These are phyloP conservation scores for Tetracentron sinense DNA, from an alignment of 164 flowering plant species.

Conservation along the genomic window DNA sequence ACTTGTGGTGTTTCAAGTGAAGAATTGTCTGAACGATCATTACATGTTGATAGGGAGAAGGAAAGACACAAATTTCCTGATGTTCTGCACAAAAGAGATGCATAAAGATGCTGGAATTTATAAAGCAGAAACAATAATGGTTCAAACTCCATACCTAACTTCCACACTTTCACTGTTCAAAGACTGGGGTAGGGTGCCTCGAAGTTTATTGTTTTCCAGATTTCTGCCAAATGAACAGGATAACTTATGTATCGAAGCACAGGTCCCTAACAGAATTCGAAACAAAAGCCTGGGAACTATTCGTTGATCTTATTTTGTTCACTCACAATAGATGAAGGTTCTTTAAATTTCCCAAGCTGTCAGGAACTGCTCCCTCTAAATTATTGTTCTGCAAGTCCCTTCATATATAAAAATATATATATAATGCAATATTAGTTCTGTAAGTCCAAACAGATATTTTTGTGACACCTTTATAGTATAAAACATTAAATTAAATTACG, in stretches of 20 bases:
- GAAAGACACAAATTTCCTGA: conserved; percentile 77
- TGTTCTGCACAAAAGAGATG: conserved; percentile 43
- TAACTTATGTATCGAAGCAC: background rate
- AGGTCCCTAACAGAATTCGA: background rate
- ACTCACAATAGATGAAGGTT: conserved; percentile 71
- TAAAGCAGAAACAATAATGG: background rate
- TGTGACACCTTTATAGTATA: too few species aligned
- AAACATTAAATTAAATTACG: too few species aligned
- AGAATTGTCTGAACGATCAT: conserved; percentile 31
- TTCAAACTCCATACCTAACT: conserved; percentile 47
- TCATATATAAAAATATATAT: conserved; percentile 13
- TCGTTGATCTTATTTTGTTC: background rate
- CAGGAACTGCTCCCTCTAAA: conserved; percentile 66
- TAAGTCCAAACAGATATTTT: too few species aligned
- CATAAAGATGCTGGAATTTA: conserved; percentile 12
- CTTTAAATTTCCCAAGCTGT: conserved; percentile 60
- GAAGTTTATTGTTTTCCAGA: conserved; percentile 70
- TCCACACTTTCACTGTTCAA: conserved; percentile 58
- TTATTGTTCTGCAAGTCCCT: conserved; percentile 85
- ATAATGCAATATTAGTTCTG: too few species aligned
- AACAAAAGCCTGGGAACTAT: background rate
- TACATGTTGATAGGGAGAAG: conserved; percentile 53
- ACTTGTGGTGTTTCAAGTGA: conserved; percentile 68
- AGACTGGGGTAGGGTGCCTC: conserved; percentile 65
- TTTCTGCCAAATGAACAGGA: conserved; percentile 40